Percentiles rank a stretch among this genome's conserved stretches.
phyloP scores from a whole-genome alignment of 2,329 filamentous ascomycete genomes.

The Chaetoscypha palmicola region DNA sequence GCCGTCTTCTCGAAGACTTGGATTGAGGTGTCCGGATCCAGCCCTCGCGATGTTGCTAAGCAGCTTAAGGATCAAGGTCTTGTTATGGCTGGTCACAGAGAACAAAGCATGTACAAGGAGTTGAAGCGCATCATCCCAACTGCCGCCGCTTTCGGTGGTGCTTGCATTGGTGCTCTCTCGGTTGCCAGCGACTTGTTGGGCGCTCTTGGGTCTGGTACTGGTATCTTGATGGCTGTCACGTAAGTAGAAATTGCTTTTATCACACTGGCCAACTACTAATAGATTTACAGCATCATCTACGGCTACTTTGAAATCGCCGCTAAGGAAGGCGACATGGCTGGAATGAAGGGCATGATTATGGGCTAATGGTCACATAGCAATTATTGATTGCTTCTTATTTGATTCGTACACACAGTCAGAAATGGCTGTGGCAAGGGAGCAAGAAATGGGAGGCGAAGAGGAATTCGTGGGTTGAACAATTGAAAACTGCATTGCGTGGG shows the following conservation, averaged over 20 bases:
- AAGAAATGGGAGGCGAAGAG: background rate
- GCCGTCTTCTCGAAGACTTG: slow-evolving; percentile 99
- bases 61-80: slow-evolving; percentile 99
- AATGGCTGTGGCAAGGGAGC: slow-evolving; percentile 4
- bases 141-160: slow-evolving; percentile 95
- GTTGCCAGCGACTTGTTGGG: slow-evolving; percentile 93
- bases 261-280: slow-evolving; percentile 35
- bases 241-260: slow-evolving; percentile 47
- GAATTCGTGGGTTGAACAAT: slow-evolving; percentile 5
- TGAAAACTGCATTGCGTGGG: slow-evolving; percentile 19
- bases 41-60: slow-evolving; percentile 96
- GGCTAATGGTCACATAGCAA: slow-evolving; percentile 36
- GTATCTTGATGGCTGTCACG: slow-evolving; percentile 97
- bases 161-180: slow-evolving; percentile 95
- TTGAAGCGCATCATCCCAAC: slow-evolving; percentile 99
- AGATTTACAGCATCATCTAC: slow-evolving; percentile 81
- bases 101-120: slow-evolving; percentile 99
- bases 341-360: slow-evolving; percentile 70
- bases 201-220: slow-evolving; percentile 90
- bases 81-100: slow-evolving; percentile 98
- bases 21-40: slow-evolving; percentile 98
- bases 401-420: slow-evolving; percentile 17
- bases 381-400: slow-evolving; percentile 24
- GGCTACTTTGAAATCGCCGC: slow-evolving; percentile 99
- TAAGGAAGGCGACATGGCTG: slow-evolving; percentile 91